These are phyloP conservation scores for Lanmaoa pseudosensibilis DNA, from an alignment of 768 basidiomycete species.

Conservation along the genomic window DNA sequence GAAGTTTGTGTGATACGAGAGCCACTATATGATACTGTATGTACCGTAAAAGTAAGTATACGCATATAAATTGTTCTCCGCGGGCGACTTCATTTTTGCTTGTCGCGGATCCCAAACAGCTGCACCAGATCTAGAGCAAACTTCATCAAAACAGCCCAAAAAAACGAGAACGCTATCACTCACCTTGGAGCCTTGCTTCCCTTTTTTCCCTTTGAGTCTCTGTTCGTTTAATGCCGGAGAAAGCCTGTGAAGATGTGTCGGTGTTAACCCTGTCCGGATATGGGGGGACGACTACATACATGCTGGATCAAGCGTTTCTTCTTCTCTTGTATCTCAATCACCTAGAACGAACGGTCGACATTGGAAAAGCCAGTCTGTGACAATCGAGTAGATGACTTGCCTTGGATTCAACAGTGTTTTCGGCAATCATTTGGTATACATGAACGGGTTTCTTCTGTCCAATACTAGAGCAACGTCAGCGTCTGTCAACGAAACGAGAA, in stretches of 20 bases:
- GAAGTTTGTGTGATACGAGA: constrained; percentile 1
- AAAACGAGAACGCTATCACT: constrained; percentile 9
- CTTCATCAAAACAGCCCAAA: background rate
- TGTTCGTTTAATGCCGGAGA: constrained; percentile 75
- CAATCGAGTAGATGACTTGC: constrained; percentile 36
- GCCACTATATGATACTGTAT: constrained; percentile 14
- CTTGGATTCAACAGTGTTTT: constrained; percentile 85
- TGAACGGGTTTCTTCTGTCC: constrained; percentile 83
- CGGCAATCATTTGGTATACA: constrained; percentile 88
- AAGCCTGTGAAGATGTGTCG: constrained; percentile 52
- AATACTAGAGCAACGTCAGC: constrained; percentile 42
- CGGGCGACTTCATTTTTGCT: background rate
- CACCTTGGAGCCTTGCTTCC: constrained; percentile 81
- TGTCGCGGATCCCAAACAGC: constrained; percentile 47
- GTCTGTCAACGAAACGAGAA: background rate
- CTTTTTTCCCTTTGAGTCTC: constrained; percentile 76
- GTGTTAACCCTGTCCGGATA: background rate
- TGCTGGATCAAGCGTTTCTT: constrained; percentile 80
- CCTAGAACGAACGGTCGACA: constrained; percentile 35
- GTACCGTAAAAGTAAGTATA: constrained; percentile 4
- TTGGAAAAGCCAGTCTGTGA: background rate
- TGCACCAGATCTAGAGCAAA: constrained; percentile 54
- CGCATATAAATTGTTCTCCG: background rate
- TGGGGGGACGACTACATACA: constrained; percentile 37
- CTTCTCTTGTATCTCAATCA: constrained; percentile 82